These are phyloP conservation scores for Candida sojae DNA, from an alignment of 1,139 yeast genomes.

Conservation along the genomic window DNA sequence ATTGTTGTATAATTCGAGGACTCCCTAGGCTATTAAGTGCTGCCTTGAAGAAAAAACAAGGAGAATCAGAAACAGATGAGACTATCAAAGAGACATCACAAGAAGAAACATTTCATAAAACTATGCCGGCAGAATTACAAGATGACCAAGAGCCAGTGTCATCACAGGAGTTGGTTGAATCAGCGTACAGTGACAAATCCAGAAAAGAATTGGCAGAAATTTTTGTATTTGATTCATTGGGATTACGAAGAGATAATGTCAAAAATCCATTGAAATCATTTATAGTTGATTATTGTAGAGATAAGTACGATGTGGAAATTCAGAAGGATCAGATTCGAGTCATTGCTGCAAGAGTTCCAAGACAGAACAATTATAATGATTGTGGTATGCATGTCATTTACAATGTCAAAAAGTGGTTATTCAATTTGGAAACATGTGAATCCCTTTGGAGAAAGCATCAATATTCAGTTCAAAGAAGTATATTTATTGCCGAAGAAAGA, in stretches of 20 bases:
- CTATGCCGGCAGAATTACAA: no score
- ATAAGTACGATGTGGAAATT: conserved; percentile 54
- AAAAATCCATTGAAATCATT: conserved; percentile 60
- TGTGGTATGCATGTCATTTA: conserved; percentile 94
- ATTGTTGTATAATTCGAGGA: conserved; percentile 66
- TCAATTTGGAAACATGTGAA: conserved; percentile 51
- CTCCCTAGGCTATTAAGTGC: conserved; percentile 33
- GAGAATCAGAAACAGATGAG: background rate
- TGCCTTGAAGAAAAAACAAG: conserved; percentile 9
- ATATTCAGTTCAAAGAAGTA: conserved; percentile 10
- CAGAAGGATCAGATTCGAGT: conserved; percentile 43
- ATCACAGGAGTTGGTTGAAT: no score
- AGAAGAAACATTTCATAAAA: no score
- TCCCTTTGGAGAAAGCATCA: conserved; percentile 45
- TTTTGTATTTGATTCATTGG: conserved; percentile 77
- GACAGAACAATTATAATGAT: conserved; percentile 86
- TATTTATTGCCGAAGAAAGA: conserved; percentile 36
- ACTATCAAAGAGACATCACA: no score
- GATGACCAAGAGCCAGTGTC: background rate
- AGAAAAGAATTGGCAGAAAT: conserved; percentile 44
- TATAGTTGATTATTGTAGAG: conserved; percentile 70
- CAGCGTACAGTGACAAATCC: background rate
- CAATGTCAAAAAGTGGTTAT: conserved; percentile 68
- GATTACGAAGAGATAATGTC: conserved; percentile 57
- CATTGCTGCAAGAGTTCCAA: conserved; percentile 66